Percentiles rank a stretch among this genome's conserved stretches.
phyloP scores from a whole-genome alignment of 176 grass and related monocot species.

The Aechmea fasciata region DNA sequence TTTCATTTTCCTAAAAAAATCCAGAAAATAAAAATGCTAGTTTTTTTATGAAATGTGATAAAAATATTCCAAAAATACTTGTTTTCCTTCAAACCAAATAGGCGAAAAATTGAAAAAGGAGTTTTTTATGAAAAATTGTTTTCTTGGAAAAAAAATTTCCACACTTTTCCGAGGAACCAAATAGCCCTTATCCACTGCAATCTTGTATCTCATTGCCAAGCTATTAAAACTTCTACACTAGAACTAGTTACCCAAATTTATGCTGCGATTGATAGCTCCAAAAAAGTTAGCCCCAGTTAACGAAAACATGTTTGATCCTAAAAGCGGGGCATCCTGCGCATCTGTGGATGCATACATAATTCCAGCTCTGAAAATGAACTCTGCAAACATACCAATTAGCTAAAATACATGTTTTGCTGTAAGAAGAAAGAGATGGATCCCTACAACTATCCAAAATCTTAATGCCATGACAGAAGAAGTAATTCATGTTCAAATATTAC shows the following conservation, averaged over 20 bases:
- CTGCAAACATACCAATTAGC: conserved; percentile 51
- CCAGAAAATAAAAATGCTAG: too few relatives aligned
- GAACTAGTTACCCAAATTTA: conserved; percentile 45
- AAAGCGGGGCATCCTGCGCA: conserved; percentile 33
- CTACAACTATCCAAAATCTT: not conserved
- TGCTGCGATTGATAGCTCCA: conserved; percentile 74
- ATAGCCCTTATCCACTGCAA: too few relatives aligned
- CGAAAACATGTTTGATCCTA: conserved; percentile 83
- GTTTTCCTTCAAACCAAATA: too few relatives aligned
- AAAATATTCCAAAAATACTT: too few relatives aligned
- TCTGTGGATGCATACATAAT: conserved; percentile 63
- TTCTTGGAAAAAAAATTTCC: not conserved
- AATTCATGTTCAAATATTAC: too few relatives aligned
- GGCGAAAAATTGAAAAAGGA: too few relatives aligned
- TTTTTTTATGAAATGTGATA: too few relatives aligned
- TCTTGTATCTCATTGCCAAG: too few relatives aligned
- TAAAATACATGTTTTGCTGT: not conserved
- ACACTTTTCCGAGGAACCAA: not conserved
- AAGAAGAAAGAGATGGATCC: not conserved
- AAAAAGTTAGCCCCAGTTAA: conserved; percentile 64
- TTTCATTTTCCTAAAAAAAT: too few relatives aligned
- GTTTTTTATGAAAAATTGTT: not conserved
- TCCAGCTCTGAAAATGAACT: conserved; percentile 71
- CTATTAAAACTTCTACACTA: too few relatives aligned
- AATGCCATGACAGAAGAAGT: too few relatives aligned